Evolutionary conservation across 177 flowering plant genomes (phyloP), one percentile per base, ranked within the genome.

Genomic region (Telopea speciosissima): DNA sequence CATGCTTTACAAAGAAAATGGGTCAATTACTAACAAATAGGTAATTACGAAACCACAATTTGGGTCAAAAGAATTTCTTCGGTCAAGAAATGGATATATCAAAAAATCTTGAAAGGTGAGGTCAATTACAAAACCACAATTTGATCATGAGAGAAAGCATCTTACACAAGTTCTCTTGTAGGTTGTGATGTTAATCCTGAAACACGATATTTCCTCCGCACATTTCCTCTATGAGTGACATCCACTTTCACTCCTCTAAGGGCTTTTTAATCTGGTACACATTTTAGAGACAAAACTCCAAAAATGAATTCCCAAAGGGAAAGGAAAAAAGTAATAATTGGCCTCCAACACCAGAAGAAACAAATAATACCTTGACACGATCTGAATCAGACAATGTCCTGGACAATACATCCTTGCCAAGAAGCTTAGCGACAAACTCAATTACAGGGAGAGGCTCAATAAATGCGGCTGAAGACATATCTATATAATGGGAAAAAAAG

Each of bases 181-280:
- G n/a, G n/a, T n/a, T n/a, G n/a, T n/a, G n/a, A n/a, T n/a, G n/a
- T n/a, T n/a, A n/a, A n/a, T n/a, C n/a, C n/a, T n/a, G n/a, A n/a
- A n/a, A n/a, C n/a, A n/a, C n/a, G n/a, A n/a, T n/a, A n/a, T n/a
- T n/a, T n/a, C n/a, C n/a, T n/a, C n/a, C n/a, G n/a, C n/a, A n/a
- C n/a, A n/a, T n/a, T n/a, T n/a, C n/a, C n/a, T n/a, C n/a, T n/a
- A n/a, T 94, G 98, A 16, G 97, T 94, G 24, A 92, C 97, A 79
- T 92, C 98, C 70, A 94, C 97, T 84, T 90, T 92, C 44, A 94
- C 88, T 71, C 98, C 98, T 75, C 97, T 81, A 23, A 94, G 90
- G 22, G 91, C 81, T 89, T 92, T 63, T 92, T 92, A 60, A 90
- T 85, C 98, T 94, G 85, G 11, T 64, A 19, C 33, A 56, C 24